phyloP scores from a whole-genome alignment of 371 early-diverging fungal genomes.

The Rhizopus stolonifer region DNA sequence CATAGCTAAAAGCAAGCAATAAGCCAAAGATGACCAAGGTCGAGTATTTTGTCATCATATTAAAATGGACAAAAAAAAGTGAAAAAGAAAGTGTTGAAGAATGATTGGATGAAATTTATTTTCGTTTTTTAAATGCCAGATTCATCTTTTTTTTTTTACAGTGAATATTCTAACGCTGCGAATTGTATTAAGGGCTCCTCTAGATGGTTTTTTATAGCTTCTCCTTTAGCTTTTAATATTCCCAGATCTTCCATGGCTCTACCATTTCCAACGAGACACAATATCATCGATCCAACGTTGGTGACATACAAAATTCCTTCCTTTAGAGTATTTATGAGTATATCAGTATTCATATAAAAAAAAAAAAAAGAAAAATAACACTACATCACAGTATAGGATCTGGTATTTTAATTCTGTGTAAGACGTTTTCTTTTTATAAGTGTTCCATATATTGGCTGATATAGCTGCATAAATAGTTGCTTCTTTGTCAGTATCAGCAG shows the following conservation, averaged over 20 bases:
- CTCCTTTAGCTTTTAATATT: slow-evolving; percentile 69
- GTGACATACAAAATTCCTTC: slow-evolving; percentile 67
- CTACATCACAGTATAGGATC: slow-evolving; percentile 70
- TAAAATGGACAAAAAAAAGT: slow-evolving; percentile 6
- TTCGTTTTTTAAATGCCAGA: neutral
- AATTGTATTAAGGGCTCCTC: slow-evolving; percentile 59
- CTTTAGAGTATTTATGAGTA: slow-evolving; percentile 25
- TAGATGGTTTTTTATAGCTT: slow-evolving; percentile 58
- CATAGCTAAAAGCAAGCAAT: neutral
- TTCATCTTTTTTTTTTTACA: neutral
- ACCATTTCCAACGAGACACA: slow-evolving; percentile 68
- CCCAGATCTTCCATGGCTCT: slow-evolving; percentile 57
- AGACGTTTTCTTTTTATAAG: slow-evolving; percentile 59
- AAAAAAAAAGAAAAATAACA: too few species aligned
- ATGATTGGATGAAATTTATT: slow-evolving; percentile 1
- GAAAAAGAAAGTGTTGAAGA: neutral
- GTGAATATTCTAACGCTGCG: slow-evolving; percentile 29
- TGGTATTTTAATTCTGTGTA: slow-evolving; percentile 51
- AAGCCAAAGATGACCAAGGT: slow-evolving; percentile 24
- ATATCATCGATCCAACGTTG: slow-evolving; percentile 61
- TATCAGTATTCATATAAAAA: too few species aligned
- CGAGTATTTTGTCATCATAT: slow-evolving; percentile 17
- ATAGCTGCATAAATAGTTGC: slow-evolving; percentile 73
- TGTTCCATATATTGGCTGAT: slow-evolving; percentile 77
- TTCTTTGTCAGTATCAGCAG: slow-evolving; percentile 63